Conservation (phyloP, 2,329 filamentous ascomycete genomes). For the Fusarium continuum region DNA sequence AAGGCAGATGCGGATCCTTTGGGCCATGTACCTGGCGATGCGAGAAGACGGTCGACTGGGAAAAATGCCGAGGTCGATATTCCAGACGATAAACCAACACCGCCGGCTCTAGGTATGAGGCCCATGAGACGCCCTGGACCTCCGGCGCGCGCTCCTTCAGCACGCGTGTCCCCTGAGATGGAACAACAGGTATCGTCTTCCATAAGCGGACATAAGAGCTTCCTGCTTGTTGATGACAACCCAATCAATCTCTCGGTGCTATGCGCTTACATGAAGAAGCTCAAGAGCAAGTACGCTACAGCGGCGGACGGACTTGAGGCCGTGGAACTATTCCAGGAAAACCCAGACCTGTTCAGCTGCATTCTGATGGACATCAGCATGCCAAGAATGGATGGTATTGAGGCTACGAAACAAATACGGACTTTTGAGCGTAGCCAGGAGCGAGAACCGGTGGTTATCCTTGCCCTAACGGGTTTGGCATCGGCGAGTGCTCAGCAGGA, state of each 20-base stretch:
- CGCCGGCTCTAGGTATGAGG: background rate
- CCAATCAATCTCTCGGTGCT: slow-evolving; percentile 35
- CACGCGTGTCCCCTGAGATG: background rate
- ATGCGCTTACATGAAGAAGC: slow-evolving; percentile 47
- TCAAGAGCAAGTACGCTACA: slow-evolving; percentile 42
- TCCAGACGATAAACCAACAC: background rate
- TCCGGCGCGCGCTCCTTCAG: background rate
- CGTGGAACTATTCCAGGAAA: slow-evolving; percentile 42
- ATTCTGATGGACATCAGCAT: slow-evolving; percentile 63
- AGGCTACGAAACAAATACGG: slow-evolving; percentile 59
- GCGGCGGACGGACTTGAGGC: slow-evolving; percentile 50
- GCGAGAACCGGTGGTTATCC: slow-evolving; percentile 55
- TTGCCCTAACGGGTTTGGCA: slow-evolving; percentile 63
- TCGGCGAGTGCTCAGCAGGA: slow-evolving; percentile 60
- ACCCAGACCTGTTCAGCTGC: slow-evolving; percentile 41
- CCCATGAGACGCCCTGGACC: slow-evolving; percentile 3
- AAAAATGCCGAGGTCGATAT: background rate
- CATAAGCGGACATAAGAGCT: slow-evolving; percentile 3
- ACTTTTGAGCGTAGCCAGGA: slow-evolving; percentile 56
- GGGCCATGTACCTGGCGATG: background rate
- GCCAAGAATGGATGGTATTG: slow-evolving; percentile 64
- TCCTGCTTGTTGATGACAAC: slow-evolving; percentile 38
- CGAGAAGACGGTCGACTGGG: background rate
- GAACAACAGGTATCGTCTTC: background rate
- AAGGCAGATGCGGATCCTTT: background rate